Percentiles rank a stretch among this genome's conserved stretches.
phyloP scores from a whole-genome alignment of 257 asterid genomes.

The Lycium barbarum region DNA sequence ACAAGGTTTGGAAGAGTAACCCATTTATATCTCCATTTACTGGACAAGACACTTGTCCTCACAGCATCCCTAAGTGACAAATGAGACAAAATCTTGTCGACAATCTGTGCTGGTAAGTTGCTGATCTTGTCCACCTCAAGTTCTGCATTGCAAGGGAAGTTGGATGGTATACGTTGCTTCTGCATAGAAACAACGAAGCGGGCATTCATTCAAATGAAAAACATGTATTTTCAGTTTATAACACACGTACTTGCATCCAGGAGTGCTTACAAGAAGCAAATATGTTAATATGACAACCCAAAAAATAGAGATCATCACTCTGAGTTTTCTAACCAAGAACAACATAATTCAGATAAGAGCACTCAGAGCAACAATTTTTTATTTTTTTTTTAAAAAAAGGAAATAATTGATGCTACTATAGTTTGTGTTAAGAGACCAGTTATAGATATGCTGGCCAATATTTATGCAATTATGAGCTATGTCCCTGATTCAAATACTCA shows the following conservation, averaged over 20 bases:
- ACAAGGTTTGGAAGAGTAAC: slow-evolving; percentile 76
- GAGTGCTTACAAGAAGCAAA: not conserved
- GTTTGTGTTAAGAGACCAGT: not conserved
- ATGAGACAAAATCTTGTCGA: slow-evolving; percentile 83
- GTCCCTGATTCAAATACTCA: not conserved
- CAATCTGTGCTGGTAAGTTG: slow-evolving; percentile 80
- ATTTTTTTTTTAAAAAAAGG: not conserved
- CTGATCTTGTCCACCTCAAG: slow-evolving; percentile 68
- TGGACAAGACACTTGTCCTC: slow-evolving; percentile 80
- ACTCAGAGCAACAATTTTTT: not conserved
- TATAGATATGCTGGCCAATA: not conserved
- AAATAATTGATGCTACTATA: slow-evolving; percentile 9
- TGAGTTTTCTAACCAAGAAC: not conserved
- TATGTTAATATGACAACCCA: slow-evolving; percentile 1
- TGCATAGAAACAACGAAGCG: slow-evolving; percentile 43
- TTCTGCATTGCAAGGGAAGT: slow-evolving; percentile 51
- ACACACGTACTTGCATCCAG: not conserved
- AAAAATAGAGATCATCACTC: not conserved
- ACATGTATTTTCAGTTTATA: not conserved
- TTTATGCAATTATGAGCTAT: slow-evolving; percentile 9
- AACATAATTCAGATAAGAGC: not conserved
- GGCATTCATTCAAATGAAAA: slow-evolving; percentile 25
- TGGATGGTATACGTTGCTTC: slow-evolving; percentile 79
- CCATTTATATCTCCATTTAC: slow-evolving; percentile 98
- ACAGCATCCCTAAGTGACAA: slow-evolving; percentile 85